Conservation (phyloP, 306 rosid species). For the Boehmeria nivea region DNA sequence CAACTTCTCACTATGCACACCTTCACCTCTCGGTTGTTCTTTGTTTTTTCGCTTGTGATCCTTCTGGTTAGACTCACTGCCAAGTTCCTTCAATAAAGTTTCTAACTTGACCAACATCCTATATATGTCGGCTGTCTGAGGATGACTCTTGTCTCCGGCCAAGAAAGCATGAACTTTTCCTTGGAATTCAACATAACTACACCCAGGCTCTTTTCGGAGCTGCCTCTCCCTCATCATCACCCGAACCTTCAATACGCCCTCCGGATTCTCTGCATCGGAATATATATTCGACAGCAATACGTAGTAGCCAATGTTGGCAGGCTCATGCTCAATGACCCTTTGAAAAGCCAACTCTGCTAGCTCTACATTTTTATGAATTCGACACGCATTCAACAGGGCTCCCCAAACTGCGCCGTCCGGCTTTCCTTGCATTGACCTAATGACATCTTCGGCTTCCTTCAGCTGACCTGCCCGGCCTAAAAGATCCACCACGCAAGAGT, state of each 20-base stretch:
- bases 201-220: constrained; percentile 76
- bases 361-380: constrained; percentile 64
- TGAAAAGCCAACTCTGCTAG: neutral
- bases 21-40: constrained; percentile 33
- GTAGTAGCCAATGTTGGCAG: constrained; percentile 35
- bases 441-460: constrained; percentile 56
- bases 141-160: constrained; percentile 65
- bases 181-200: constrained; percentile 63
- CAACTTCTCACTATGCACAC: constrained; percentile 70
- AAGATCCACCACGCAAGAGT: constrained; percentile 83
- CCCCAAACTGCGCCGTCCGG: constrained; percentile 95
- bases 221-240: constrained; percentile 68
- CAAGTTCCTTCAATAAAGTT: constrained; percentile 36
- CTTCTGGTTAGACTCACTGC: too few relatives aligned
- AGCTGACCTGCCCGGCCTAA: constrained; percentile 79
- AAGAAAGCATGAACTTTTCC: constrained; percentile 66
- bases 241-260: constrained; percentile 62
- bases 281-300: constrained; percentile 74
- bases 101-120: constrained; percentile 55
- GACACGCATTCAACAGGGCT: constrained; percentile 87
- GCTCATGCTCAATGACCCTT: neutral
- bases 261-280: constrained; percentile 48
- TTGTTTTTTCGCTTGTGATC: too few relatives aligned
- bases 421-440: constrained; percentile 51
- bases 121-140: constrained; percentile 45